Evolutionary conservation across 148 eudicot species (phyloP), one percentile per base, ranked within the genome.

Genomic region (Linanthus parryae): DNA sequence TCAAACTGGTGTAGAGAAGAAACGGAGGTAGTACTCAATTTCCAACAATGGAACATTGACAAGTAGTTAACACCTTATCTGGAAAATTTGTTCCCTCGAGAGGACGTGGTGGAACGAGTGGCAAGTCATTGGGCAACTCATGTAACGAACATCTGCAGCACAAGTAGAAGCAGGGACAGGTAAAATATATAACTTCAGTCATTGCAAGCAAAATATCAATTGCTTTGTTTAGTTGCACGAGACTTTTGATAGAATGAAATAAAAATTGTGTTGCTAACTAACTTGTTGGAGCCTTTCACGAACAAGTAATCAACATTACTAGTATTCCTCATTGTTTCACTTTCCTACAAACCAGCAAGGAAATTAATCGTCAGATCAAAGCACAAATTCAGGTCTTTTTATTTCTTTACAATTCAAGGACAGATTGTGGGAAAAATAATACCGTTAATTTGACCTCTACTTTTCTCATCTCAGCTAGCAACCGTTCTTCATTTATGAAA

Each of bases 401-500:
- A 11, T 0, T 5, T n/a, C n/a, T 26, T 22, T 28, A 21, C 1
- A 13, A 2, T 13, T 7, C 24, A 19, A 23, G 16, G 8, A 33
- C 13, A 9, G 14, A 0, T 11, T 6, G 18, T 19, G 14, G 34
- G 23, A 9, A 27, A n/a, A n/a, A n/a, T 1, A 8, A 5, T 35
- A 54, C 65, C 58, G 24, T 62, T 2, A 67, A 54, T 8, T 31
- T 44, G 0, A 23, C 41, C 20, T 66, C 54, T 16, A 71, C 24
- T 22, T 56, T 61, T 23, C 18, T 39, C 3, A 70, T 75, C 54
- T 48, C 68, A 2, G 24, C 8, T 1, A 58, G 49, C 33, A 76
- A 61, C 1, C 65, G 73, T 13, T 39, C 54, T 46, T 69, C 72
- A 2, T 77, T 72, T 6, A 77, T 69, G 11, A 77, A 77, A 1